Evolutionary conservation across 2,329 filamentous ascomycete genomes (phyloP).

Genomic region (Ophiocordyceps camponoti-floridani): DNA sequence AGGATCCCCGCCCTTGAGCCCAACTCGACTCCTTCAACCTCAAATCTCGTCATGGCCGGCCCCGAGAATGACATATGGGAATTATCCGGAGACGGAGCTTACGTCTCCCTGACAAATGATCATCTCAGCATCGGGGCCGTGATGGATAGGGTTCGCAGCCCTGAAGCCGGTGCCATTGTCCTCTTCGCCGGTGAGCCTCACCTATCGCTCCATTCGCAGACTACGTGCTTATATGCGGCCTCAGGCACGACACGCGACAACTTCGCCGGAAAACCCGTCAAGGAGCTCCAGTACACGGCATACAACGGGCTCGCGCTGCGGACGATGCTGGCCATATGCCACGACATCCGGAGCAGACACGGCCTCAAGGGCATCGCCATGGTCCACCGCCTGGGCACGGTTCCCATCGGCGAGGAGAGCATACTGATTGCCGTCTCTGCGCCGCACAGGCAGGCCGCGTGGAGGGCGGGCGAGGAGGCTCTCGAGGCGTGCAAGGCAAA

Average conservation of each 20-base stretch:
- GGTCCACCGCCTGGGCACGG: constrained; percentile 66
- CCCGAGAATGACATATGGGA: constrained; percentile 15
- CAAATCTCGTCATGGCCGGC: constrained; percentile 3
- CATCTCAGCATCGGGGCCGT: constrained; percentile 36
- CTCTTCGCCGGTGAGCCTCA: constrained; percentile 47
- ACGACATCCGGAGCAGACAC: constrained; percentile 39
- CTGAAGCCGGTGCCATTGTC: constrained; percentile 58
- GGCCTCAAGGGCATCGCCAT: constrained; percentile 57
- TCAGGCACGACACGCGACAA: constrained; percentile 60
- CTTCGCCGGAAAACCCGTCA: constrained; percentile 54
- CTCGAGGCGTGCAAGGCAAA: constrained; percentile 70
- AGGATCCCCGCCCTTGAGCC: background rate
- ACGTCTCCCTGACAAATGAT: constrained; percentile 50
- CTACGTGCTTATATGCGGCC: background rate
- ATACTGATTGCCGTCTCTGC: constrained; percentile 77
- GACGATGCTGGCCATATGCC: constrained; percentile 48
- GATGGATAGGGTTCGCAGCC: constrained; percentile 52
- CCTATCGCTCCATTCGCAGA: background rate
- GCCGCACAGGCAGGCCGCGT: constrained; percentile 69
- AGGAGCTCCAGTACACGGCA: constrained; percentile 56
- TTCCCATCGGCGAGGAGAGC: constrained; percentile 84
- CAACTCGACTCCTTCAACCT: background rate
- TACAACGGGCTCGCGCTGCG: constrained; percentile 54
- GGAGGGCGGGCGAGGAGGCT: constrained; percentile 76
- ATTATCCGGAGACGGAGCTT: constrained; percentile 31